Base-by-base conservation (phyloP, 306 rosid genomes). In the Styphnolobium japonicum region DNA sequence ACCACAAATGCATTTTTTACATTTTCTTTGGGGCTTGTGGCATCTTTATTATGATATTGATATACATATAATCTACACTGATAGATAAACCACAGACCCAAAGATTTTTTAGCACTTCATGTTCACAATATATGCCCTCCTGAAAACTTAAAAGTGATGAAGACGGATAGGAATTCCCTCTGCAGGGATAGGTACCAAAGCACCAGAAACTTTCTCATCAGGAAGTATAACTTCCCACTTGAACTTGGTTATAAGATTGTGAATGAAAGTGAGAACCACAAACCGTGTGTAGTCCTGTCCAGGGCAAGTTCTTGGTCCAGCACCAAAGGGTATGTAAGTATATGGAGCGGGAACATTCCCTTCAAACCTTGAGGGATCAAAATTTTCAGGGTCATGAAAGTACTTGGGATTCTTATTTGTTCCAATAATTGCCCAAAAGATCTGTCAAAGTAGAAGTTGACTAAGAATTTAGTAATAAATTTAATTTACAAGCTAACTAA, bases 351-450 rank as follows among this genome's bases (percentile, higher is more conserved):
- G 84, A 34, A 40, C 67, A 43, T 62, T 79, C 22, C 80, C 73
- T 63, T 82, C 82, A 82, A 86, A 86, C 42, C 89, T 82, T 21
- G 86, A 69, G 0, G 89, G 89, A 70, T 86, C 84, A 71, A 86
- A 86, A 7, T 36, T 82, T 64, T 82, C 84, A 25, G 89, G 80
- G 2, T 82, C 56, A 2, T 33, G 7, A 70, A 86, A 86, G 80
- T 55, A 68, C 37, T 23, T 75, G 0, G 75, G 75, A 61, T 76
- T 56, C 81, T 66, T 83, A 15, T 86, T 80, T 76, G 83, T 60
- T 53, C 83, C 73, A 62, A 45, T 61, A 34, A 86, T 31, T 9
- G 85, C 82, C 89, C 89, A 83, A 60, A 76, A 83, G 0, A 86
- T 76, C 87, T 86, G 81, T 72, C 5, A n/a, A n/a, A n/a, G n/a